Percentiles rank a stretch among this genome's conserved stretches.
Evolutionary conservation across 106 monocot species (phyloP).

Genomic region (Dioscorea alata): DNA sequence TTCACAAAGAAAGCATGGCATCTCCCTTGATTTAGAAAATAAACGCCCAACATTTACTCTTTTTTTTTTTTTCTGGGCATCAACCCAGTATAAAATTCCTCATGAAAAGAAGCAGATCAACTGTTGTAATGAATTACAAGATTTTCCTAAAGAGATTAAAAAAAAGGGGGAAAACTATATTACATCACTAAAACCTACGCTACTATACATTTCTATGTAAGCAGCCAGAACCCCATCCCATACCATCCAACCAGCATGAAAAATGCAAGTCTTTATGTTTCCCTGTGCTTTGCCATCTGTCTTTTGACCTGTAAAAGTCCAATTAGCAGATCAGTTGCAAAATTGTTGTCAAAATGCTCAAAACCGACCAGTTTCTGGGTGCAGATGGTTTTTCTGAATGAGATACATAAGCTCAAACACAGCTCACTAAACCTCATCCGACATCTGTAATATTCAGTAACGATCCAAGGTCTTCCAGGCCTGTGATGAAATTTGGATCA

Average conservation of each 20-base stretch:
- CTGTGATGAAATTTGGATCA: slow-evolving; percentile 41
- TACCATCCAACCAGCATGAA: neutral
- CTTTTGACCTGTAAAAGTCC: no score
- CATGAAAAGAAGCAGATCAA: slow-evolving; percentile 13
- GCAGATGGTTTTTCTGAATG: no score
- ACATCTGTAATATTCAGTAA: slow-evolving; percentile 43
- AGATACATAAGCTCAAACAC: neutral
- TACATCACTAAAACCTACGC: slow-evolving; percentile 8
- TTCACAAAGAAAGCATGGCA: neutral
- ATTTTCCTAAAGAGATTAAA: slow-evolving; percentile 12
- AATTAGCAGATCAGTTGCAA: no score
- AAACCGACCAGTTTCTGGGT: no score
- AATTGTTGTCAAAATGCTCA: no score
- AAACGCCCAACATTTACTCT: neutral
- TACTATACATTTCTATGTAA: slow-evolving; percentile 12
- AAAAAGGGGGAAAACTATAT: neutral
- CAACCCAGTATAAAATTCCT: slow-evolving; percentile 3
- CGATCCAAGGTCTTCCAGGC: slow-evolving; percentile 43
- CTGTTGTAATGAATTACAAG: slow-evolving; percentile 10
- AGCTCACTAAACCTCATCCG: slow-evolving; percentile 30
- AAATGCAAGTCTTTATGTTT: neutral
- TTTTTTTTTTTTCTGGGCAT: neutral
- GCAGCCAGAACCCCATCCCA: neutral
- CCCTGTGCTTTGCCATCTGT: neutral
- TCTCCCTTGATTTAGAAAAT: neutral